phyloP scores from a whole-genome alignment of 345 rosid genomes.

The Orychophragmus violaceus region DNA sequence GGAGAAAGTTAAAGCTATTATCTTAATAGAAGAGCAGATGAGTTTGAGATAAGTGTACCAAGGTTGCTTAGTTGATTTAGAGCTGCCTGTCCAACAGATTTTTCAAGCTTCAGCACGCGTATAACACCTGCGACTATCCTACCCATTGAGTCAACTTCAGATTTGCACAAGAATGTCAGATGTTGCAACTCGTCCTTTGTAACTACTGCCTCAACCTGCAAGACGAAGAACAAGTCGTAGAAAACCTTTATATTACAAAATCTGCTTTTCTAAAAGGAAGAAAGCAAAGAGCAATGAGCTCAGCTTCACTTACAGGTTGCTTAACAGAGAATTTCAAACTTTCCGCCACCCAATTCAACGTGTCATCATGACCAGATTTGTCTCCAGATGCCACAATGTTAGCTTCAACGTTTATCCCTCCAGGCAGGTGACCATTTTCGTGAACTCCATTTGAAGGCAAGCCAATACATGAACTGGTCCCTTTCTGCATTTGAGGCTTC shows the following conservation, averaged over 20 bases:
- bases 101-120: conserved; percentile 79
- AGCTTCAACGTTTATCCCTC: conserved; percentile 75
- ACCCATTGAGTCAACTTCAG: conserved; percentile 93
- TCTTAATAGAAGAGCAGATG: not conserved
- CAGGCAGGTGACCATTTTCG: conserved; percentile 41
- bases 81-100: conserved; percentile 68
- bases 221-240: not conserved
- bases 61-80: conserved; percentile 88
- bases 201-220: conserved; percentile 73
- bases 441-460: conserved; percentile 48
- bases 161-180: conserved; percentile 66
- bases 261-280: not conserved
- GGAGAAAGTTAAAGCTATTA: not conserved
- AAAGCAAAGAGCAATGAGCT: conserved; percentile 16
- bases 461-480: conserved; percentile 18
- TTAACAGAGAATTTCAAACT: conserved; percentile 80
- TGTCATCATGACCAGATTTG: conserved; percentile 38
- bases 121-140: conserved; percentile 81
- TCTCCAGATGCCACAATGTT: conserved; percentile 51
- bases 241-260: not conserved
- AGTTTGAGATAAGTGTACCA: conserved; percentile 43
- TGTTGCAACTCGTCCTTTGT: conserved; percentile 84
- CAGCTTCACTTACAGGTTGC: conserved; percentile 63
- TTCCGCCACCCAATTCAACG: conserved; percentile 68
- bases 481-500: conserved; percentile 59